Evolutionary conservation across 306 rosid genomes (phyloP).

Genomic region (Quercus parvula): DNA sequence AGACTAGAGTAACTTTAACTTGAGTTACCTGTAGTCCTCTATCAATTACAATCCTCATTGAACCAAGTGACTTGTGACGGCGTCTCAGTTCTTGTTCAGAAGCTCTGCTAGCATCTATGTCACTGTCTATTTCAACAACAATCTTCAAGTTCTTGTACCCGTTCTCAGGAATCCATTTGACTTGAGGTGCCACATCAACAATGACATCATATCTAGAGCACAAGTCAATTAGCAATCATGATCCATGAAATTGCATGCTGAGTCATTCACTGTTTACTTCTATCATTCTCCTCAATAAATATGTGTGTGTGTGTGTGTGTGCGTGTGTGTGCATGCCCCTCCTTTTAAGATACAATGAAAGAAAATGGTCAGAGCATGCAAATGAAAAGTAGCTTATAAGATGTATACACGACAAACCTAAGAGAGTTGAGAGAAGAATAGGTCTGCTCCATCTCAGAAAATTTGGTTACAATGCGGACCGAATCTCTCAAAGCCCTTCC

Average conservation of each 20-base stretch:
- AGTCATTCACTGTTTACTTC: constrained; percentile 10
- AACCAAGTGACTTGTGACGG: constrained; percentile 71
- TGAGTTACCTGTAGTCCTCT: constrained; percentile 84
- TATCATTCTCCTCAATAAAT: too few relatives aligned
- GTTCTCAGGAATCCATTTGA: constrained; percentile 76
- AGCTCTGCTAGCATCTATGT: constrained; percentile 63
- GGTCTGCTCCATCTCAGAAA: constrained; percentile 77
- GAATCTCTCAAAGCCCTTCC: constrained; percentile 87
- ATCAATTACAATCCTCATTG: constrained; percentile 66
- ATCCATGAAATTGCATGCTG: constrained; percentile 17
- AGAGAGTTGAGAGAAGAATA: constrained; percentile 66
- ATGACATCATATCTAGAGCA: constrained; percentile 73
- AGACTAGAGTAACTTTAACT: constrained; percentile 9
- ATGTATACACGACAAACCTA: constrained; percentile 45
- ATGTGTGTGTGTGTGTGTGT: too few relatives aligned
- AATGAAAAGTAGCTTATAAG: constrained; percentile 12
- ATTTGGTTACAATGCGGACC: constrained; percentile 59
- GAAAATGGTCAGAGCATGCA: constrained; percentile 8
- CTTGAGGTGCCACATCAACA: constrained; percentile 83
- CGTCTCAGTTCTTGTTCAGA: constrained; percentile 69
- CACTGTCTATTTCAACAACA: constrained; percentile 77
- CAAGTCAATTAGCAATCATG: constrained; percentile 29
- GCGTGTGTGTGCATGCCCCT: neutral
- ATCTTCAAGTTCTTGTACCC: constrained; percentile 84
- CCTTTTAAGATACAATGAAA: constrained; percentile 6